Conservation (phyloP, 2,329 filamentous ascomycete species). For the Aspergillus jensenii region DNA sequence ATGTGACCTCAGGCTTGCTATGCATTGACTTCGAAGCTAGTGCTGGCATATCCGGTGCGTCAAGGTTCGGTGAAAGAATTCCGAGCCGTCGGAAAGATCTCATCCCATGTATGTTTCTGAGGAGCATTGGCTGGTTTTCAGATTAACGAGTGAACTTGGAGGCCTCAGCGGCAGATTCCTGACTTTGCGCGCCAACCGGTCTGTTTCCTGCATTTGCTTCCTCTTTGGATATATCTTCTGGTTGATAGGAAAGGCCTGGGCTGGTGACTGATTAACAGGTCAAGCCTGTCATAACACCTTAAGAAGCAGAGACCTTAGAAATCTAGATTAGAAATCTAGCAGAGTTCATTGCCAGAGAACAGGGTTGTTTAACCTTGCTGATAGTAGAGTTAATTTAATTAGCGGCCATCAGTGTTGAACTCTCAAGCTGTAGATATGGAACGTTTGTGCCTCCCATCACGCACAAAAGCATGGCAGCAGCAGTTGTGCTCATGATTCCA, state of each 20-base stretch:
- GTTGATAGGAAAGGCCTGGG: not conserved
- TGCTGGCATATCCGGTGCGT: not conserved
- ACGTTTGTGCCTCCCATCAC: too few relatives aligned
- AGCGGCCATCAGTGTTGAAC: not conserved
- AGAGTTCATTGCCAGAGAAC: not conserved
- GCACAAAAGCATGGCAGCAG: not conserved
- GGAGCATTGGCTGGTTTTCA: not conserved
- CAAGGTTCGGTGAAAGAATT: not conserved
- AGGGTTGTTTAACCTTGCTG: not conserved
- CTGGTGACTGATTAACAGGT: not conserved
- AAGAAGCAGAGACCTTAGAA: not conserved
- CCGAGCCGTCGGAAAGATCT: not conserved
- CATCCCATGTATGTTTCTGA: not conserved
- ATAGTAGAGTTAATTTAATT: not conserved
- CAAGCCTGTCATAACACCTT: not conserved
- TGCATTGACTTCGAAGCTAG: not conserved
- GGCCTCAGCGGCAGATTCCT: too few relatives aligned
- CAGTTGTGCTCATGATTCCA: not conserved
- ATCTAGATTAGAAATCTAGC: not conserved
- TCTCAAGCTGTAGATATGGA: too few relatives aligned
- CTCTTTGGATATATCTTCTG: not conserved
- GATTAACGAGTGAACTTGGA: too few relatives aligned
- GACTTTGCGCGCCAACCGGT: too few relatives aligned
- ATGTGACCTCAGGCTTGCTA: not conserved
- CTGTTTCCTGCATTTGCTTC: not conserved